Evolutionary conservation across 2,329 filamentous ascomycete genomes (phyloP), one percentile per base, ranked within the genome.

Genomic region (Nothophoma quercina): DNA sequence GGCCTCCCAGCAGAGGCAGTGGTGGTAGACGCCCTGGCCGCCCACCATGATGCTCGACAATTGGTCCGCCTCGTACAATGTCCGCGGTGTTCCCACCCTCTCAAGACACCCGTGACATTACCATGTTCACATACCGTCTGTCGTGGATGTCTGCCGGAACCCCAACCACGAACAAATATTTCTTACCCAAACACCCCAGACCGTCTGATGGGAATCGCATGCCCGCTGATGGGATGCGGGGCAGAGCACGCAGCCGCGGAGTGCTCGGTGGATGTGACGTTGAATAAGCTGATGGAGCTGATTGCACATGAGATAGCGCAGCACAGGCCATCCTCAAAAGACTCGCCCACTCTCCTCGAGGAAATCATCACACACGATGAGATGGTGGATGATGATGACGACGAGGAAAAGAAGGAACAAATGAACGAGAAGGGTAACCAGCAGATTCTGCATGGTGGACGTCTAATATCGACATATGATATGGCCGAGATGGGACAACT

Each of bases 41-140:
- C 83, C 25, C 76, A 80, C 59, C 75, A 78, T 58, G 80, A 87
- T 69, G 83, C 85, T 15, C 81, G 89, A 59, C 78, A 83, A 51
- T 79, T 92, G 47, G 81, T 96, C 56, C 87, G 87, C 34, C 78
- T 95, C 32, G 81, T 95, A 45, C 91, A 96, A 75, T 97, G 93
- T 70, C 82, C 82, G 9, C 77, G 83, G 57, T 96, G 93, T 72
- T 90, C 87, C 3, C 79, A 78, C 34, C 87, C 88, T 1, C 78
- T 95, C 23, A 79, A 76, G 36, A 80, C 85, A 7, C 90, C 92
- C 5, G 81, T 91, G 50, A 89, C 89, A 0, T 78, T 96, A 4
- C 91, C 92, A 5, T 97, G 93, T 70, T 91, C 92, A 22, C 85
- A 88, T 67, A 88, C 87, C 9, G 74, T 96, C 9, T 97, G 93